Evolutionary conservation across 176 grass and related monocot species (phyloP).

Genomic region (Luzula sylvatica): DNA sequence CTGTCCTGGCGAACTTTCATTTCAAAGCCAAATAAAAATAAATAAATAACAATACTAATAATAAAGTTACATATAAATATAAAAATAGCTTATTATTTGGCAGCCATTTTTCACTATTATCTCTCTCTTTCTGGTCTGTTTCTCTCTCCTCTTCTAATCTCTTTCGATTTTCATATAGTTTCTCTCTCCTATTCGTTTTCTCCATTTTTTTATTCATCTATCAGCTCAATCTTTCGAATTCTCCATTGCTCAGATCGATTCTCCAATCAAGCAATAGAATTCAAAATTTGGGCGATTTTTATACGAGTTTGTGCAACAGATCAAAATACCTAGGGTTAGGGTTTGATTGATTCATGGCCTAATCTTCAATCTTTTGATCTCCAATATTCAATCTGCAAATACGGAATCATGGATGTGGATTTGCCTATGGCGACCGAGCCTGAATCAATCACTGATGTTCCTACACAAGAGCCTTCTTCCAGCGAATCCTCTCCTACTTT

Average conservation of each 20-base stretch:
- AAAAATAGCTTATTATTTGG: slow-evolving; percentile 14
- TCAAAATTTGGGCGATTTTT: background rate
- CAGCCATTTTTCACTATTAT: background rate
- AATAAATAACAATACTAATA: background rate
- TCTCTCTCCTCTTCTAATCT: background rate
- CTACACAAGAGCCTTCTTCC: slow-evolving; percentile 12
- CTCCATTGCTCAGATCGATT: slow-evolving; percentile 8
- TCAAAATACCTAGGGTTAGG: slow-evolving; percentile 16
- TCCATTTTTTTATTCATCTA: background rate
- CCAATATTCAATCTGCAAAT: slow-evolving; percentile 25
- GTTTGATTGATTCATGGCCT: slow-evolving; percentile 20
- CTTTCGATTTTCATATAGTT: slow-evolving; percentile 1
- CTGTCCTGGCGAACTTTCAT: slow-evolving; percentile 11
- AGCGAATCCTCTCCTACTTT: slow-evolving; percentile 17
- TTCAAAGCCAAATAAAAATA: slow-evolving; percentile 16
- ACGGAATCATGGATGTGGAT: slow-evolving; percentile 61
- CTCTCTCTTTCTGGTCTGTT: background rate
- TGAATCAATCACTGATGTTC: slow-evolving; percentile 56
- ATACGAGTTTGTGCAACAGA: background rate
- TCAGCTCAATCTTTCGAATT: background rate
- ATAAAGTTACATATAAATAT: background rate
- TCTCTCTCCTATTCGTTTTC: slow-evolving; percentile 3
- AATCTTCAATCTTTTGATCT: slow-evolving; percentile 8
- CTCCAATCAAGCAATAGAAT: background rate
- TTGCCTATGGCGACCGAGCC: slow-evolving; percentile 54